Base-by-base conservation (phyloP, 139 green algal species). In the Haematococcus lacustris region DNA sequence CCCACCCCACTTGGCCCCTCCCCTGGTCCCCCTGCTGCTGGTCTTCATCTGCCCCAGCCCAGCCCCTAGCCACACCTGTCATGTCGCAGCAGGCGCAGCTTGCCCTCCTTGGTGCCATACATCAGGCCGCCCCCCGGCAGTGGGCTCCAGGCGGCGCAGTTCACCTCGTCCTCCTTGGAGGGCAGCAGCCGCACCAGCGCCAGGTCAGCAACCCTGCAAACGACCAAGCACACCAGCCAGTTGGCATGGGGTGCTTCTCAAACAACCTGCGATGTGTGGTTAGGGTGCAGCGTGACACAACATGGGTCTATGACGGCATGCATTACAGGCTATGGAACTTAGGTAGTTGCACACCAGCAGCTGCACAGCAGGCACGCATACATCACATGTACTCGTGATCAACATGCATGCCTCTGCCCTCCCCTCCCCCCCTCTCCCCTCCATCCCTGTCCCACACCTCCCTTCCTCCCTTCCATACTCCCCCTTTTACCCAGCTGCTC, bases 61-160 rank as follows among this genome's bases (percentile, higher is more conserved):
- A n/a, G 25, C 9, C 25, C 21, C 32, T 13, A 32, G 23, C 57
- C 17, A 5, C 66, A 76, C 69, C 73, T 78, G 72, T 82, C 77
- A 60, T 82, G 65, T 26, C 68, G 39, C 4, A 78, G n/a, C 30
- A 89, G 66, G 9, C 91, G 82, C 71, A 97, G 79, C 25, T 83
- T 81, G 4, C 92, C 91, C 71, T 94, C 93, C 81, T 98, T 98
- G 43, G 93, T 98, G 66, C 93, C 93, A 70, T 97, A 98, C 38
- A 87, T 86, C n/a, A 98, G 73, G 35, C 93, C 93, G 33, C 87
- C 90, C 7, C 89, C 93, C 33, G 88, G 51, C 13, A 75, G 66
- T 30, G 91, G 86, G 80, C 95, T 88, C 68, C 94, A 98, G 26
- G 73, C 82, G 0, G 93, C 93, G 5, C 93, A 91, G 62, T 98